Conservation (phyloP, 2,329 filamentous ascomycete genomes). For the Claviceps citrina region DNA sequence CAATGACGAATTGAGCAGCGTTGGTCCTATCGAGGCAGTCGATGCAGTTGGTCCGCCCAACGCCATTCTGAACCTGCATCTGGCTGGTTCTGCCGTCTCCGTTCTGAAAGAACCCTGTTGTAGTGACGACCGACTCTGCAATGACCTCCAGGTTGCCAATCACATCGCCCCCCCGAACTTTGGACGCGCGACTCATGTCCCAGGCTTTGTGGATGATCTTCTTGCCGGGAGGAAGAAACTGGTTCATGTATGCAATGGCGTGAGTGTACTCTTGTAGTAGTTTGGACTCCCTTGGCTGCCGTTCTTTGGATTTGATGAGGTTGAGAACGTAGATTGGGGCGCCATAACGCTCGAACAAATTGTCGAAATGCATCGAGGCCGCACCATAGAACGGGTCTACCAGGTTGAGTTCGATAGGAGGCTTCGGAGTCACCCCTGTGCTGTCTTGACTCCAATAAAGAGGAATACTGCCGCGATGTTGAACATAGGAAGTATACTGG, state of each 20-base stretch:
- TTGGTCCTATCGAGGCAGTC: conserved; percentile 96
- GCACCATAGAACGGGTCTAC: conserved; percentile 91
- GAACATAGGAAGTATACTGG: conserved; percentile 88
- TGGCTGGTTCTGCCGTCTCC: conserved; percentile 54
- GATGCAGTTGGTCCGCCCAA: conserved; percentile 93
- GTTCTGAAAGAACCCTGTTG: conserved; percentile 91
- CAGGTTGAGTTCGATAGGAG: conserved; percentile 88
- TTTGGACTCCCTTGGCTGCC: conserved; percentile 82
- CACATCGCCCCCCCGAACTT: conserved; percentile 81
- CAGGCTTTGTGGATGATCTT: conserved; percentile 90
- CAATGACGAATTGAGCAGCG: conserved; percentile 93
- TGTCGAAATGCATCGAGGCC: conserved; percentile 86
- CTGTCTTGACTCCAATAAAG: conserved; percentile 96
- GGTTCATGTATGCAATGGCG: conserved; percentile 82
- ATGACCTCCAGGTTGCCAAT: conserved; percentile 84
- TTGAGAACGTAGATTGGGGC: conserved; percentile 85
- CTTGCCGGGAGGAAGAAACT: conserved; percentile 70
- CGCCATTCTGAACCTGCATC: conserved; percentile 66
- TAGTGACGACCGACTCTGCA: conserved; percentile 69
- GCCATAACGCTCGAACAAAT: conserved; percentile 85
- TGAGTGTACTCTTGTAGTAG: conserved; percentile 74
- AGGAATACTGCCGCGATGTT: conserved; percentile 92
- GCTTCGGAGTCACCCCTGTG: conserved; percentile 87
- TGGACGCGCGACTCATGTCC: conserved; percentile 95
- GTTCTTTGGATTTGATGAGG: conserved; percentile 75